Evolutionary conservation across 345 rosid species (phyloP).

Genomic region (Diplotaxis tenuifolia): DNA sequence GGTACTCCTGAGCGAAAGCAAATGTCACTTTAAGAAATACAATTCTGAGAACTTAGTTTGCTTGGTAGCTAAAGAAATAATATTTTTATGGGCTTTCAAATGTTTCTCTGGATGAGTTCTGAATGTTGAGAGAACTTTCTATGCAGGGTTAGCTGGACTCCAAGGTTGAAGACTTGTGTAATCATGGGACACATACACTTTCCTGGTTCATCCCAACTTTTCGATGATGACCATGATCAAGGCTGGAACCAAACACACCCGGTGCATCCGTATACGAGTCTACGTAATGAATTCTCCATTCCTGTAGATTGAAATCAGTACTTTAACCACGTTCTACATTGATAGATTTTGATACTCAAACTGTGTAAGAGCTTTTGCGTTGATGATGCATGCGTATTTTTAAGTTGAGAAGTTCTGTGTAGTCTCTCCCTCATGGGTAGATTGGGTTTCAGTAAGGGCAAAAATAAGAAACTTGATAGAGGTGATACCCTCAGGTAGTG

Average conservation of each 20-base stretch:
- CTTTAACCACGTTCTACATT: not conserved
- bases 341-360: not conserved
- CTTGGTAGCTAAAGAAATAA: not conserved
- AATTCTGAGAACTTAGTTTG: not conserved
- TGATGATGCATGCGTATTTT: constrained; percentile 16
- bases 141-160: constrained; percentile 45
- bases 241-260: constrained; percentile 60
- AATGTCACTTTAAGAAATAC: constrained; percentile 7
- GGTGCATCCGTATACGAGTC: constrained; percentile 53
- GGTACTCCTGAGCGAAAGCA: no score
- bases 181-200: constrained; percentile 72
- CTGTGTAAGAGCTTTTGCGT: constrained; percentile 15
- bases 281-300: constrained; percentile 43
- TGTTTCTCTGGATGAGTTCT: constrained; percentile 16
- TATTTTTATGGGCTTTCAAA: not conserved
- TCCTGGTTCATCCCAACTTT: constrained; percentile 48
- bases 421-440: not conserved
- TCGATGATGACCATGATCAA: constrained; percentile 63
- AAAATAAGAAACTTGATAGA: constrained; percentile 1
- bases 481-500: constrained; percentile 13
- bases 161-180: constrained; percentile 16
- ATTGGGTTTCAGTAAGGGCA: constrained; percentile 11
- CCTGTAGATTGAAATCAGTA: not conserved
- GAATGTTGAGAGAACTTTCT: constrained; percentile 17
- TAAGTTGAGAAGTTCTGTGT: constrained; percentile 4